These are phyloP conservation scores for Phyllosticta citribraziliensis DNA, from an alignment of 2,329 filamentous ascomycete species.

Conservation along the genomic window DNA sequence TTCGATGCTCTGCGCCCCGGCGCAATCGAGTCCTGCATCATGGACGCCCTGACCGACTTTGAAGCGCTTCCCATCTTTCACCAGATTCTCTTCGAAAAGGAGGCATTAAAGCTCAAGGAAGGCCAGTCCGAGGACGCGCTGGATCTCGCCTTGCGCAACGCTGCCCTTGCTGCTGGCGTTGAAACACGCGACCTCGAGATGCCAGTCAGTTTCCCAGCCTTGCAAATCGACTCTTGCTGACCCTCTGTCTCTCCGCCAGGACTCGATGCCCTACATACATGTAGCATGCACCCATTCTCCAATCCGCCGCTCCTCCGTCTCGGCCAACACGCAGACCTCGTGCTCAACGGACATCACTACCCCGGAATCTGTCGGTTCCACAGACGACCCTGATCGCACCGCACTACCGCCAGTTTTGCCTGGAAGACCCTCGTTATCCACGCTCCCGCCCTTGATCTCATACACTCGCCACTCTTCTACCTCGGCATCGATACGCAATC, in stretches of 20 bases:
- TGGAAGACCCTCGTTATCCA: not conserved
- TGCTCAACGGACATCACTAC: conserved; percentile 8
- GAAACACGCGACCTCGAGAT: conserved; percentile 1
- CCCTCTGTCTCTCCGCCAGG: not conserved
- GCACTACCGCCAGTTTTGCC: not conserved
- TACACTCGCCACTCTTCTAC: conserved; percentile 3
- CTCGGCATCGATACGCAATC: not conserved
- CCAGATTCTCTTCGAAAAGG: conserved; percentile 6
- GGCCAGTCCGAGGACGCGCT: conserved; percentile 10
- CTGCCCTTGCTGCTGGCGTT: conserved; percentile 3
- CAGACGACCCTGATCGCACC: conserved; percentile 3
- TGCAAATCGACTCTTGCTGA: not conserved
- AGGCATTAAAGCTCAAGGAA: conserved; percentile 10
- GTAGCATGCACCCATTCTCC: not conserved
- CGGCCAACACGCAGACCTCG: conserved; percentile 8
- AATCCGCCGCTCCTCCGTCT: conserved; percentile 8
- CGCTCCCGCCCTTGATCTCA: not conserved
- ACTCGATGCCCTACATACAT: not conserved
- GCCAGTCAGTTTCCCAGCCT: conserved; percentile 1
- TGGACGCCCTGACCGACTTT: conserved; percentile 9
- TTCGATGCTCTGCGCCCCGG: conserved; percentile 5
- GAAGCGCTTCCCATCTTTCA: conserved; percentile 7
- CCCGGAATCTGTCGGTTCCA: conserved; percentile 3
- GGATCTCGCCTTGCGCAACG: conserved; percentile 3
- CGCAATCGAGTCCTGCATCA: conserved; percentile 4